Evolutionary conservation across 345 rosid species (phyloP), one percentile per base, ranked within the genome.

Genomic region (Sapria himalayana): DNA sequence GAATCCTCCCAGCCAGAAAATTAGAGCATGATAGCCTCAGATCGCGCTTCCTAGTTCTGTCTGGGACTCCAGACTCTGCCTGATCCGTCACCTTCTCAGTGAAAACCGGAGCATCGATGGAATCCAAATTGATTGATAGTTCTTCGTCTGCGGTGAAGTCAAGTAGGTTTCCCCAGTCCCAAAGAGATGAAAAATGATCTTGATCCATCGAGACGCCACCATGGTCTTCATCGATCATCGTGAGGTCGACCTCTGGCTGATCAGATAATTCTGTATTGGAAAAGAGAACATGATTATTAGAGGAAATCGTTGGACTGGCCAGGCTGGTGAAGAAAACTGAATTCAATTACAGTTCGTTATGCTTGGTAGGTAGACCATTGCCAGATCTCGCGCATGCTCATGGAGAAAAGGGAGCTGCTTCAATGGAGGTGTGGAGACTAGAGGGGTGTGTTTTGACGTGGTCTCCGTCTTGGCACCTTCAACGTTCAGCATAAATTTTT

Each of bases 121-220:
- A 37, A 39, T 59, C 78, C 18, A 75, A 46, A 8, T 74, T 54
- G 41, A 68, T 42, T 38, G 65, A 46, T 45, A 81, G 56, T 1
- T 54, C 59, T 20, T 76, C 86, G 52, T 78, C 97, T 0, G 57
- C 36, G 57, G 85, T 45, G 60, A 78, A 76, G 64, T 76, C 81
- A 9, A 89, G 74, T 46, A 82, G 72, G 57, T 89, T 82, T 37
- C 60, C 70, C 82, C 82, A 79, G 62, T 82, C 93, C 91, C 91
- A 82, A 19, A 64, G 48, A 29, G 80, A 39, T 35, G 82, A 55
- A n/a, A n/a, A n/a, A n/a, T n/a, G n/a, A n/a, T n/a, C n/a, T n/a
- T n/a, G n/a, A n/a, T n/a, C n/a, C n/a, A n/a, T n/a, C 13, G 73
- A 49, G 31, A 20, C 46, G 7, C 45, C 19, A 4, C 60, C 31